Evolutionary conservation across 2,329 filamentous ascomycete species (phyloP).

Genomic region (Epichloe scottii): DNA sequence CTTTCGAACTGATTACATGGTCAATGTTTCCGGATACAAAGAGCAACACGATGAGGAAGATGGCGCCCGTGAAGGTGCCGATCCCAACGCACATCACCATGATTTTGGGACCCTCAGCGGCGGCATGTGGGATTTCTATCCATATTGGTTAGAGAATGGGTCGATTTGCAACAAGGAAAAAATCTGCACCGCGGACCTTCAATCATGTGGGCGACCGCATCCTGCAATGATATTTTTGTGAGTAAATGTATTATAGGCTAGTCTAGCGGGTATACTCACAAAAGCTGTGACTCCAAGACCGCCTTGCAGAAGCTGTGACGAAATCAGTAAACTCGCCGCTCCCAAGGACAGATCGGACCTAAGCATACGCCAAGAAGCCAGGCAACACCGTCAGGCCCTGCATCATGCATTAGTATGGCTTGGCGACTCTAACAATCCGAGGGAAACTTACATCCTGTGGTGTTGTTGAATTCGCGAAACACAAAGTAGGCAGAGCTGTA

Average conservation of each 20-base stretch:
- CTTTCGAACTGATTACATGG: conserved; percentile 38
- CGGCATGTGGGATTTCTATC: conserved; percentile 19
- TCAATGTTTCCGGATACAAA: conserved; percentile 50
- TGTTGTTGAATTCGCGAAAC: conserved; percentile 20
- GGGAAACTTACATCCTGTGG: conserved; percentile 15
- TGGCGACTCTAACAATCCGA: neutral
- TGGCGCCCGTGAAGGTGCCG: conserved; percentile 47
- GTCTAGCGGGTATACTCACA: no score
- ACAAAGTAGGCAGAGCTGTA: conserved; percentile 29
- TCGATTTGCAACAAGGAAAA: neutral
- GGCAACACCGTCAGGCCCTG: conserved; percentile 20
- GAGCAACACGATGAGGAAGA: conserved; percentile 50
- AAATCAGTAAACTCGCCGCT: no score
- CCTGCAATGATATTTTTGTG: conserved; percentile 6
- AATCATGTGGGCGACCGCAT: conserved; percentile 24
- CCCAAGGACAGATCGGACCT: neutral
- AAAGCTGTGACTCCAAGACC: conserved; percentile 18
- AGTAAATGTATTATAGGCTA: neutral
- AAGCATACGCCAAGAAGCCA: conserved; percentile 18
- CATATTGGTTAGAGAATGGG: neutral
- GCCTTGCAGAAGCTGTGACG: conserved; percentile 16
- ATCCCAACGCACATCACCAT: conserved; percentile 47
- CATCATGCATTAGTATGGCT: neutral
- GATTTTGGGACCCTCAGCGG: conserved; percentile 20
- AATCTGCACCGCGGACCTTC: conserved; percentile 10